Percentiles rank a stretch among this genome's conserved stretches.
phyloP scores from a whole-genome alignment of 352 stramenopile genomes.

The Plasmopara muralis region DNA sequence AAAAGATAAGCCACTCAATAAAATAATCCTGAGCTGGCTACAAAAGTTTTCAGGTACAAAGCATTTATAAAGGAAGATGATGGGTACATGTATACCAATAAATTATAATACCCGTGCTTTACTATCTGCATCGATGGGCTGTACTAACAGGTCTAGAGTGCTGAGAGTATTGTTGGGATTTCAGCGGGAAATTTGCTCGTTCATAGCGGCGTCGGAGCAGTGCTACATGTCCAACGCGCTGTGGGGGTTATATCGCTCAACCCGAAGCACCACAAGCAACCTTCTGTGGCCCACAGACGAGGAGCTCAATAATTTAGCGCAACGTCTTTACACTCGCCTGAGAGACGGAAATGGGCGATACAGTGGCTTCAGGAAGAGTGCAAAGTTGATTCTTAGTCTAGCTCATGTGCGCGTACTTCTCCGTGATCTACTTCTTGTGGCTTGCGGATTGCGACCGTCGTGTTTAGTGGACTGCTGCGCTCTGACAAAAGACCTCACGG shows the following conservation, averaged over 20 bases:
- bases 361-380: conserved; percentile 5
- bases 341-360: background rate
- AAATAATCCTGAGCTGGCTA: too few relatives aligned
- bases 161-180: conserved; percentile 23
- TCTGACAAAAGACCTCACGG: conserved; percentile 16
- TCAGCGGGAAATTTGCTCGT: conserved; percentile 17
- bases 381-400: conserved; percentile 7
- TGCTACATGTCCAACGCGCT: conserved; percentile 9
- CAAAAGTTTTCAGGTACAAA: too few relatives aligned
- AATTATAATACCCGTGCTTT: too few relatives aligned
- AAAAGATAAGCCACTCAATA: too few relatives aligned
- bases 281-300: conserved; percentile 9
- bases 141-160: conserved; percentile 9
- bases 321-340: conserved; percentile 17
- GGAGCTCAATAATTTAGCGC: conserved; percentile 7
- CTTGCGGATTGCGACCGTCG: conserved; percentile 28
- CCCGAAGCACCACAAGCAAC: background rate
- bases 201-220: conserved; percentile 7
- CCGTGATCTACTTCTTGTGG: conserved; percentile 32
- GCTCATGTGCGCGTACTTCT: conserved; percentile 28
- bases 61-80: too few relatives aligned
- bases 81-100: too few relatives aligned
- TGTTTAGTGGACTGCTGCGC: conserved; percentile 41
- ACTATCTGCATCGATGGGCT: conserved; percentile 7
- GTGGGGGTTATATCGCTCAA: conserved; percentile 15